These are phyloP conservation scores for Lasiosphaeris hirsuta DNA, from an alignment of 495 filamentous ascomycete species.

Conservation along the genomic window DNA sequence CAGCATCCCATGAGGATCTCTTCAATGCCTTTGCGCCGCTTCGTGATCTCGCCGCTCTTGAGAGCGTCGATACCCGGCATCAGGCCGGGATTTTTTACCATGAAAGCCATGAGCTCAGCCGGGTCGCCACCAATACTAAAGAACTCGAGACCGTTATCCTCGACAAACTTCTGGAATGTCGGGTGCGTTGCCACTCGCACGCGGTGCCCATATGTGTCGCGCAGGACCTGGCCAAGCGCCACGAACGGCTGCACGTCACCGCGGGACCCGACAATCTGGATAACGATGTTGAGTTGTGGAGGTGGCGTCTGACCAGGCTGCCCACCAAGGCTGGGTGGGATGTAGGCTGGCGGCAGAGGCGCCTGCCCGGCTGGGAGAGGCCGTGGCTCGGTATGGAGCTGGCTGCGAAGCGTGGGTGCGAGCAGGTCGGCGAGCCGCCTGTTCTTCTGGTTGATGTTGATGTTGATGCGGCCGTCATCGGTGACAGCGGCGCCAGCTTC, in stretches of 20 bases:
- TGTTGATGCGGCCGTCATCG: slow-evolving; percentile 69
- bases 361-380: slow-evolving; percentile 23
- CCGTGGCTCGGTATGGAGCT: slow-evolving; percentile 42
- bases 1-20: slow-evolving; percentile 62
- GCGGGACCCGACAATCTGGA: slow-evolving; percentile 74
- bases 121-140: slow-evolving; percentile 71
- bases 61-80: slow-evolving; percentile 63
- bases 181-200: slow-evolving; percentile 69
- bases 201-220: slow-evolving; percentile 64
- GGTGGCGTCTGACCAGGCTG: slow-evolving; percentile 56
- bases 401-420: slow-evolving; percentile 59
- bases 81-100: slow-evolving; percentile 76
- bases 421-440: slow-evolving; percentile 62
- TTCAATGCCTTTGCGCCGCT: slow-evolving; percentile 57
- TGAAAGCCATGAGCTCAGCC: slow-evolving; percentile 73
- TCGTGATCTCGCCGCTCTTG: slow-evolving; percentile 61
- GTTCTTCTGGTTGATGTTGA: slow-evolving; percentile 68
- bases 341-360: slow-evolving; percentile 54
- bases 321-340: slow-evolving; percentile 60
- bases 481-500: slow-evolving; percentile 46
- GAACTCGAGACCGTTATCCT: slow-evolving; percentile 65
- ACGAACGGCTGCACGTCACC: slow-evolving; percentile 79
- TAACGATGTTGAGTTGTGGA: slow-evolving; percentile 63
- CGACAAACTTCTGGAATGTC: slow-evolving; percentile 64
- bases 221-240: slow-evolving; percentile 64